A percentile compares a stretch with the other conserved stretches of the same genome.
Conservation (phyloP, 257 asterid genomes). For the Solanum neorickii region DNA sequence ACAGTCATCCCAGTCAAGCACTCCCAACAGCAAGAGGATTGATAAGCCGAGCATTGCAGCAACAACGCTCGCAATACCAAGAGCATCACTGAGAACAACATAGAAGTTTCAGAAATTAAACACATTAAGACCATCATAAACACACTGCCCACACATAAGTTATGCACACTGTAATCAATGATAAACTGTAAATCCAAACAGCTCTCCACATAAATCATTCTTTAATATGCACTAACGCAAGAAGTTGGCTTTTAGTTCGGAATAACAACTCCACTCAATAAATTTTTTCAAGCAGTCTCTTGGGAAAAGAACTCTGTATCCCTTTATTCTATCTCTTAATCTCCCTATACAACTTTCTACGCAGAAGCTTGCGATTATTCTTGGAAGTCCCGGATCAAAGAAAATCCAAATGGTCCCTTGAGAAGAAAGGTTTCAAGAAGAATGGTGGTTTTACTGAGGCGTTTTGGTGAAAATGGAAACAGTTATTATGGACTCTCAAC, state of each 20-base stretch:
- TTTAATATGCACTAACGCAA: not conserved
- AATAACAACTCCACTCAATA: not conserved
- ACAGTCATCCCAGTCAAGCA: conserved; percentile 91
- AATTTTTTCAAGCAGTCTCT: not conserved
- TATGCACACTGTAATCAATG: not conserved
- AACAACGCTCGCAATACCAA: conserved; percentile 84
- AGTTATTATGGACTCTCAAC: not conserved
- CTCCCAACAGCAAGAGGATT: conserved; percentile 63
- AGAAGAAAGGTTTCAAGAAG: not conserved
- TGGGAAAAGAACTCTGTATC: not conserved
- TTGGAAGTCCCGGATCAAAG: not conserved
- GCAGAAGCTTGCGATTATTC: not conserved
- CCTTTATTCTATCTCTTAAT: not conserved
- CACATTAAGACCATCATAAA: not conserved
- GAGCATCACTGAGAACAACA: conserved; percentile 52
- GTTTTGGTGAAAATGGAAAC: not conserved
- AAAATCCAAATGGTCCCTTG: not conserved
- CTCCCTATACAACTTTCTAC: not conserved
- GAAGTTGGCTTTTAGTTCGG: not conserved
- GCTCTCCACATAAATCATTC: not conserved
- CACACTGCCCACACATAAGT: not conserved
- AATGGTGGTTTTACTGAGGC: not conserved
- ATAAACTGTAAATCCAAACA: not conserved
- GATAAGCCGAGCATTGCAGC: conserved; percentile 98
- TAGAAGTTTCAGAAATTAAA: not conserved